A percentile compares a stretch with the other conserved stretches of the same genome.
phyloP scores from a whole-genome alignment of 2,329 filamentous ascomycete genomes.

The Rachicladosporium sp. region DNA sequence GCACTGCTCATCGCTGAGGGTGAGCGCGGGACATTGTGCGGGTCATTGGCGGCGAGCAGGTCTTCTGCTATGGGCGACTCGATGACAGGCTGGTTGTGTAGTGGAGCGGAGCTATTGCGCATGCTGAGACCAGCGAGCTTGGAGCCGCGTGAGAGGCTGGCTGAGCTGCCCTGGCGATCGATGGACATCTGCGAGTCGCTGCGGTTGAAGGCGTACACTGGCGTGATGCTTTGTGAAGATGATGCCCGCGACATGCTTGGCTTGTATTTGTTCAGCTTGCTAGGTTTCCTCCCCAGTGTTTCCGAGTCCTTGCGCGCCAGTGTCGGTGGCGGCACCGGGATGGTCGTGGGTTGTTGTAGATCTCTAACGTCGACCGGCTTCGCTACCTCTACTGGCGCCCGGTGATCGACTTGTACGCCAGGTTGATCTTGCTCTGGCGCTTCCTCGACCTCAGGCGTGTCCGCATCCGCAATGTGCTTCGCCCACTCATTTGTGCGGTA shows the following conservation, averaged over 20 bases:
- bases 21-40: too few relatives aligned
- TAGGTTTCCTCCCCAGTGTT: too few relatives aligned
- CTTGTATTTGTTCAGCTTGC: too few relatives aligned
- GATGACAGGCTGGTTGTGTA: conserved; percentile 21
- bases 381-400: conserved; percentile 7
- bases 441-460: conserved; percentile 55
- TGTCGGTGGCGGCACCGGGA: conserved; percentile 18
- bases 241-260: background rate
- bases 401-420: conserved; percentile 25
- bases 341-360: conserved; percentile 3
- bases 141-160: conserved; percentile 1
- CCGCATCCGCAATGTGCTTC: conserved; percentile 71
- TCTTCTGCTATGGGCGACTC: conserved; percentile 23
- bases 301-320: too few relatives aligned
- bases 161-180: conserved; percentile 7
- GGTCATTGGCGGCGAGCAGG: conserved; percentile 1
- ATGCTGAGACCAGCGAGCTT: conserved; percentile 8
- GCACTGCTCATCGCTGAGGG: too few relatives aligned
- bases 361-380: conserved; percentile 9
- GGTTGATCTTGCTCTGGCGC: conserved; percentile 26
- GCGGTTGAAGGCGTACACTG: conserved; percentile 11
- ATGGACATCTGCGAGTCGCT: conserved; percentile 7
- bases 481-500: conserved; percentile 95
- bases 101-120: conserved; percentile 23
- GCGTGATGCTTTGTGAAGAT: conserved; percentile 5